phyloP scores from a whole-genome alignment of 768 basidiomycete species.

The Boletellus sp. region DNA sequence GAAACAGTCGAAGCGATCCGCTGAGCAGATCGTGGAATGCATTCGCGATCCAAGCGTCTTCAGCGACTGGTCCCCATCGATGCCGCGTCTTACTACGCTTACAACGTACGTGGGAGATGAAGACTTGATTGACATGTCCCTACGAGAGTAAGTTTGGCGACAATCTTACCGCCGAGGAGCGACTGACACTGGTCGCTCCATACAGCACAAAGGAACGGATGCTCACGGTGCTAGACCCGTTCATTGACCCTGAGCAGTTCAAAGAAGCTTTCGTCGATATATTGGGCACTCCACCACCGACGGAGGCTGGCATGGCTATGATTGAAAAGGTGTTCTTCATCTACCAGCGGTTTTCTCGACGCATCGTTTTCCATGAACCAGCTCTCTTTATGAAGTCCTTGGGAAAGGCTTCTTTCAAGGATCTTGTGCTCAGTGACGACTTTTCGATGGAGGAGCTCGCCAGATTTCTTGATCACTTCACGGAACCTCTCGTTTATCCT shows the following conservation, averaged over 20 bases:
- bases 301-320: background rate
- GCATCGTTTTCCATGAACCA: constrained; percentile 30
- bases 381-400: constrained; percentile 26
- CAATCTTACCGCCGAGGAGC: background rate
- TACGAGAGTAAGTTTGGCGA: constrained; percentile 7
- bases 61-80: background rate
- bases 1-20: background rate
- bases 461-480: constrained; percentile 8
- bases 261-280: background rate
- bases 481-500: constrained; percentile 8
- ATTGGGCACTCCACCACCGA: background rate
- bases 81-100: background rate
- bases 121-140: constrained; percentile 14
- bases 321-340: background rate
- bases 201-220: constrained; percentile 9
- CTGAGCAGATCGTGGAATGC: background rate
- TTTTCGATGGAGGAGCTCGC: constrained; percentile 24
- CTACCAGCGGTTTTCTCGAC: constrained; percentile 24
- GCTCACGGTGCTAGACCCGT: background rate
- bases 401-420: constrained; percentile 31
- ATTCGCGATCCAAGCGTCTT: background rate
- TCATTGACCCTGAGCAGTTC: constrained; percentile 6
- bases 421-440: constrained; percentile 31
- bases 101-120: constrained; percentile 4
- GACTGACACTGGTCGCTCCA: background rate